Conservation (phyloP, 2,329 filamentous ascomycete species). For the Decorospora gaudefroyi region DNA sequence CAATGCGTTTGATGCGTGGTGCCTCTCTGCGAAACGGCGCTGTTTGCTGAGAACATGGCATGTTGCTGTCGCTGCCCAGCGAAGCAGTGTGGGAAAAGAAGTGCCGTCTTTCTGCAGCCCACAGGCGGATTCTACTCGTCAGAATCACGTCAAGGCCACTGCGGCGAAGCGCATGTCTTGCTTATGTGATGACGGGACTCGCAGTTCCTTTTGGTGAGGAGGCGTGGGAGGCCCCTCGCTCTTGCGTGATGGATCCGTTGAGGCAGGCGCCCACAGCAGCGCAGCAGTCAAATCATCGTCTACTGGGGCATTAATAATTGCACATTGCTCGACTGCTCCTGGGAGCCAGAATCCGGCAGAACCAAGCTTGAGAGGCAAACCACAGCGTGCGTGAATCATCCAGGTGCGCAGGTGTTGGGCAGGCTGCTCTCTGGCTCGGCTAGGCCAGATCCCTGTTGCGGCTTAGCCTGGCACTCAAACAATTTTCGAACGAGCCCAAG, state of each 20-base stretch:
- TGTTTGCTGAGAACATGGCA: constrained; percentile 18
- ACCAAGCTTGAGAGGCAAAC: not conserved
- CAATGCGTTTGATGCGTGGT: constrained; percentile 10
- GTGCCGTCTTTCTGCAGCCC: not conserved
- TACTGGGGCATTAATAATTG: no score
- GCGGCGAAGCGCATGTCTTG: constrained; percentile 17
- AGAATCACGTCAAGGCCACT: constrained; percentile 18
- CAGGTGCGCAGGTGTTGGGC: constrained; percentile 17
- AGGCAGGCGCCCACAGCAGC: constrained; percentile 5
- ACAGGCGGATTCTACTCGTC: constrained; percentile 13
- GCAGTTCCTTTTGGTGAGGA: constrained; percentile 13
- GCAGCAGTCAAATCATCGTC: no score
- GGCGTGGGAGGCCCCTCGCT: constrained; percentile 11
- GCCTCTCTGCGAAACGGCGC: constrained; percentile 13
- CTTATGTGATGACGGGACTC: constrained; percentile 23
- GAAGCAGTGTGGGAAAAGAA: no score
- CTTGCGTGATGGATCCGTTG: constrained; percentile 12
- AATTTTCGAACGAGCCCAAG: constrained; percentile 28
- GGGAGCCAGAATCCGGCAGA: not conserved
- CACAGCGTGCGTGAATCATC: constrained; percentile 1
- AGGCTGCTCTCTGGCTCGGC: constrained; percentile 15
- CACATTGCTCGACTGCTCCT: no score
- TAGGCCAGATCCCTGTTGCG: constrained; percentile 20
- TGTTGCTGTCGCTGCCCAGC: not conserved
- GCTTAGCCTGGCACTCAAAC: constrained; percentile 32